These are phyloP conservation scores for Beauveria australis DNA, from an alignment of 2,329 filamentous ascomycete genomes.

Conservation along the genomic window DNA sequence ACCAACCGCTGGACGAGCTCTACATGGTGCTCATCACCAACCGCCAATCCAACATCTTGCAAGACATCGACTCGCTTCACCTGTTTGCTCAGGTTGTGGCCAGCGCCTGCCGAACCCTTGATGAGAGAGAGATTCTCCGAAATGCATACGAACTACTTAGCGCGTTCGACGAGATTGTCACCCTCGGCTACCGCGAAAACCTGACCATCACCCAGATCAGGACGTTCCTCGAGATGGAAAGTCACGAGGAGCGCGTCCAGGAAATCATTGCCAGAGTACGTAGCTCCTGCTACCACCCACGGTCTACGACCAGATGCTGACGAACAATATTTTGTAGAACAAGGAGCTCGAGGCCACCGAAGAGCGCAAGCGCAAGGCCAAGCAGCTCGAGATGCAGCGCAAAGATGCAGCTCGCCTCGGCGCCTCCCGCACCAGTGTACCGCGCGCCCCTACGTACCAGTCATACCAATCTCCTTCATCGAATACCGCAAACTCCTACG, in stretches of 20 bases:
- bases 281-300: not conserved
- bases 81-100: slow-evolving; percentile 96
- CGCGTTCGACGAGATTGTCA: slow-evolving; percentile 95
- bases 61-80: slow-evolving; percentile 97
- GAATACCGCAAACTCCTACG: slow-evolving; percentile 72
- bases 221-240: slow-evolving; percentile 99
- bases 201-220: slow-evolving; percentile 95
- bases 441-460: slow-evolving; percentile 75
- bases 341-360: slow-evolving; percentile 98
- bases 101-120: slow-evolving; percentile 90
- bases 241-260: slow-evolving; percentile 96
- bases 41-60: slow-evolving; percentile 96
- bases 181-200: slow-evolving; percentile 92
- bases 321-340: slow-evolving; percentile 50
- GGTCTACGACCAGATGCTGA: slow-evolving; percentile 16
- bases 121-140: slow-evolving; percentile 88
- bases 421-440: slow-evolving; percentile 57
- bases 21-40: slow-evolving; percentile 99
- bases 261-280: slow-evolving; percentile 87
- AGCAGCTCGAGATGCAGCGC: slow-evolving; percentile 97
- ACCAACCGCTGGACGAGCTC: slow-evolving; percentile 96
- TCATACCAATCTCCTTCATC: slow-evolving; percentile 78
- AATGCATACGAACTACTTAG: slow-evolving; percentile 95
- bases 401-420: slow-evolving; percentile 83
- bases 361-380: slow-evolving; percentile 96